Percentiles rank a stretch among this genome's conserved stretches.
Evolutionary conservation across 1,284 basidiomycete species (phyloP).

Genomic region (Leccinum pallidistipes): DNA sequence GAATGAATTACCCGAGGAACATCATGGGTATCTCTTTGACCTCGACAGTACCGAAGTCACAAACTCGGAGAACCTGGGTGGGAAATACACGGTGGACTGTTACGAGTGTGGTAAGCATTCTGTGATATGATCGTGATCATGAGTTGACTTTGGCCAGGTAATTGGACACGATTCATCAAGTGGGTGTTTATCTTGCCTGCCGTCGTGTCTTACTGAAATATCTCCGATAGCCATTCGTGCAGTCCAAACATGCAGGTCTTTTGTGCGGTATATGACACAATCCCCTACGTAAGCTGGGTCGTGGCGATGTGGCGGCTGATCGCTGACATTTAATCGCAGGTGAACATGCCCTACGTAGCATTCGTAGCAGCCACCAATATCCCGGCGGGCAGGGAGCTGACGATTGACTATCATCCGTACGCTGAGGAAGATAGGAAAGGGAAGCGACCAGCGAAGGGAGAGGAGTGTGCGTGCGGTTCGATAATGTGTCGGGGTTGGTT

Average conservation of each 20-base stretch:
- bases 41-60: conserved; percentile 53
- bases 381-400: conserved; percentile 52
- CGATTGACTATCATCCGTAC: conserved; percentile 61
- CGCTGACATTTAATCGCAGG: conserved; percentile 34
- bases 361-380: conserved; percentile 54
- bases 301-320: neutral
- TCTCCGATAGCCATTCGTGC: conserved; percentile 58
- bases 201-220: conserved; percentile 7
- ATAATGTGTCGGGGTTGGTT: conserved; percentile 31
- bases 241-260: conserved; percentile 56
- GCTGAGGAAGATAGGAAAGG: conserved; percentile 30
- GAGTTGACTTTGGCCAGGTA: conserved; percentile 43
- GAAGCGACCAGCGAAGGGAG: conserved; percentile 22
- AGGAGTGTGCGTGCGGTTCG: conserved; percentile 23
- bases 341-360: conserved; percentile 58
- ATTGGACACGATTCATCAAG: conserved; percentile 76
- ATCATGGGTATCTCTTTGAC: conserved; percentile 53
- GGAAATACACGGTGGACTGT: conserved; percentile 51
- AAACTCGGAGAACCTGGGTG: conserved; percentile 35
- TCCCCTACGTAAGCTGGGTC: conserved; percentile 46
- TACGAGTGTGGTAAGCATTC: conserved; percentile 43
- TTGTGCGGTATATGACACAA: conserved; percentile 58
- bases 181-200: conserved; percentile 32
- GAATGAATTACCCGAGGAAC: conserved; percentile 33
- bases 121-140: neutral